Conservation (phyloP, 108 stramenopile genomes). For the Discostella pseudostelligera region DNA sequence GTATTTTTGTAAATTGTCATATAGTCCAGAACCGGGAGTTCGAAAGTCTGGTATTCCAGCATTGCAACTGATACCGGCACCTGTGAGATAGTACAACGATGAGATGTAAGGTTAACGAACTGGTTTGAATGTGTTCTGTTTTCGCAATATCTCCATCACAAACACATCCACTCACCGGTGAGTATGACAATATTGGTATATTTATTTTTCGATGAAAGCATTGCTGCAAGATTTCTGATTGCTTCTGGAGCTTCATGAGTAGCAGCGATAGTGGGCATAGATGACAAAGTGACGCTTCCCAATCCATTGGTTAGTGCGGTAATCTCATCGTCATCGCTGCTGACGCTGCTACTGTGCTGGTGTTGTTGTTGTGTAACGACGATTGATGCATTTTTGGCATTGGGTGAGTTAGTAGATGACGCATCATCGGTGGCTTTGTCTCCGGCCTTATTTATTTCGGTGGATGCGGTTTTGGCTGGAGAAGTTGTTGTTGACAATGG, state of each 20-base stretch:
- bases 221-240: conserved; percentile 25
- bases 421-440: no score
- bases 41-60: conserved; percentile 96
- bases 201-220: conserved; percentile 35
- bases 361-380: no score
- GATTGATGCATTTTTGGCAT: no score
- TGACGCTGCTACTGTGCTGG: no score
- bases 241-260: conserved; percentile 8
- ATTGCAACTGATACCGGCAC: conserved; percentile 71
- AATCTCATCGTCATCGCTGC: conserved; percentile 2
- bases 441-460: no score
- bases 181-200: conserved; percentile 44
- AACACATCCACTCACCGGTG: conserved; percentile 9
- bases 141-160: not conserved
- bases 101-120: not conserved
- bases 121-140: not conserved
- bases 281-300: conserved; percentile 13
- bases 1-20: conserved; percentile 89
- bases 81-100: conserved; percentile 5
- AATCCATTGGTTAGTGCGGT: conserved; percentile 26
- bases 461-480: no score
- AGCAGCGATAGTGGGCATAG: not conserved
- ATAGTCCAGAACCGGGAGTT: conserved; percentile 86
- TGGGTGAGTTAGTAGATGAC: no score
- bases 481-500: no score